These are phyloP conservation scores for Aspergillus brunneoviolaceus DNA, from an alignment of 2,329 filamentous ascomycete species.

Conservation along the genomic window DNA sequence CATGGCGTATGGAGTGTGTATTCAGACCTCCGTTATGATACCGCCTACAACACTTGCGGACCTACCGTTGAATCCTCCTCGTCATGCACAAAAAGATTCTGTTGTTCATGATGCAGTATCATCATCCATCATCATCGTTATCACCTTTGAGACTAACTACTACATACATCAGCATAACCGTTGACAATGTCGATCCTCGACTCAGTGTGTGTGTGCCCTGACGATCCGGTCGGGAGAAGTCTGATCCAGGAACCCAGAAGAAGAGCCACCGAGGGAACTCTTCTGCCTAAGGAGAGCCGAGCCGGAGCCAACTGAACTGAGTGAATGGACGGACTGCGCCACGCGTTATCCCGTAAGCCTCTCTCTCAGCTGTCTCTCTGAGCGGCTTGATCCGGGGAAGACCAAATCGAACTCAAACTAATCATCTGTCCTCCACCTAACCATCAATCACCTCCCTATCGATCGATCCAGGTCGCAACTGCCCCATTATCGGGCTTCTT, in stretches of 20 bases:
- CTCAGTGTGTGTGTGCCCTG: background rate
- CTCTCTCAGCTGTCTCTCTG: background rate
- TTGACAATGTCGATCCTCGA: background rate
- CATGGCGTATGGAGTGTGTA: background rate
- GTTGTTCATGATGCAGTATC: too few relatives aligned
- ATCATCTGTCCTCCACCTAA: background rate
- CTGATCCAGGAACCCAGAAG: background rate
- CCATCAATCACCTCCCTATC: background rate
- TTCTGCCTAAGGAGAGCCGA: conserved; percentile 5
- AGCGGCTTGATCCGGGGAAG: conserved; percentile 5
- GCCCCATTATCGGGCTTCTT: conserved; percentile 1
- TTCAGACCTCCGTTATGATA: background rate
- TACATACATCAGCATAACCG: background rate
- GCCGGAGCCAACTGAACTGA: background rate
- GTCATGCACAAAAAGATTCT: too few relatives aligned
- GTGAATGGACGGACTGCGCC: background rate
- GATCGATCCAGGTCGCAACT: background rate
- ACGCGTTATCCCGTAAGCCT: conserved; percentile 3
- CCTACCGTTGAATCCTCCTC: too few relatives aligned
- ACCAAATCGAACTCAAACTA: background rate
- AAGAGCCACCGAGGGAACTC: background rate
- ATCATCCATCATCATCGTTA: background rate
- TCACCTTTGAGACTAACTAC: background rate
- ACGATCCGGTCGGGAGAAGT: conserved; percentile 3
- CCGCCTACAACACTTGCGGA: background rate